Conservation (phyloP, 2,329 filamentous ascomycete species). For the Pyricularia grisea region DNA sequence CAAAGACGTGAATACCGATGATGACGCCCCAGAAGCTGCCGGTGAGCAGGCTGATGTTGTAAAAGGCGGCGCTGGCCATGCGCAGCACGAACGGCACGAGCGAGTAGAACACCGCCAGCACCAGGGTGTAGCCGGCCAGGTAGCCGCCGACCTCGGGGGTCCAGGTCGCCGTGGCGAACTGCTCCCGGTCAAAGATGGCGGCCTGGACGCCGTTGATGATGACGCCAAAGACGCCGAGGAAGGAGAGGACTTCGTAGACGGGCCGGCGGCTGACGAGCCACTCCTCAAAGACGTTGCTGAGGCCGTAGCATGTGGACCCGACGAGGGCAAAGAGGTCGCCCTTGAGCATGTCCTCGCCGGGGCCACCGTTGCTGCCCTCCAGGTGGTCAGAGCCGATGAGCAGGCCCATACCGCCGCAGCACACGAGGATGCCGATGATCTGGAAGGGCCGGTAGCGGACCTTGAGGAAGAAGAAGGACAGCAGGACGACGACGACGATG, state of each 20-base stretch:
- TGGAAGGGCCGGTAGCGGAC: constrained; percentile 88
- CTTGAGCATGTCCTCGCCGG: constrained; percentile 64
- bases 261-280: constrained; percentile 83
- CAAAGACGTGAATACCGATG: constrained; percentile 82
- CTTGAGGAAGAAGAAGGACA: constrained; percentile 73
- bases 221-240: constrained; percentile 80
- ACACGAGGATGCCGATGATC: constrained; percentile 77
- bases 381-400: constrained; percentile 83
- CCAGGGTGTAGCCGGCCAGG: constrained; percentile 80
- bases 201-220: constrained; percentile 88
- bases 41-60: constrained; percentile 90
- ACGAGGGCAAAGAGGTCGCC: constrained; percentile 88
- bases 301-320: constrained; percentile 83
- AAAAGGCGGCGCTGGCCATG: constrained; percentile 85
- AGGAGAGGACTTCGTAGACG: constrained; percentile 86
- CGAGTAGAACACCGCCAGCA: constrained; percentile 77
- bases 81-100: constrained; percentile 81
- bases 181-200: constrained; percentile 77
- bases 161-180: constrained; percentile 59
- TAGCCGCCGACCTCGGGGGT: constrained; percentile 65
- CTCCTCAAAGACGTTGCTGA: constrained; percentile 88
- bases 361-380: constrained; percentile 61
- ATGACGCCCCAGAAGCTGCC: constrained; percentile 96
- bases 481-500: constrained; percentile 80
- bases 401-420: constrained; percentile 83